phyloP scores from a whole-genome alignment of 257 asterid species.

The Solanum boliviense region DNA sequence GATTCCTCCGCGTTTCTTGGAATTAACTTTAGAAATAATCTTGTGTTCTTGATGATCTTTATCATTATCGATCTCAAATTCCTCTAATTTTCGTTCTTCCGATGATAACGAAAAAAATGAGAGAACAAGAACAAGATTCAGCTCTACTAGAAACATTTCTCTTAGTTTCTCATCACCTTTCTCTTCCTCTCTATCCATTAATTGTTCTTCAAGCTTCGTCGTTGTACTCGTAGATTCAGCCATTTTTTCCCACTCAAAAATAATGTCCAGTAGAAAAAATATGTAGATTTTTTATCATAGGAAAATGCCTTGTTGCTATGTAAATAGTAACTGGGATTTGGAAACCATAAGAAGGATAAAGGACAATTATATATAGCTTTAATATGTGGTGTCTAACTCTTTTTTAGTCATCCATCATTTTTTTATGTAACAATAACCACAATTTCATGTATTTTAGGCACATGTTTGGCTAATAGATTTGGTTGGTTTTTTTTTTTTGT shows the following conservation, averaged over 20 bases:
- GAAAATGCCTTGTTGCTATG: background rate
- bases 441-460: background rate
- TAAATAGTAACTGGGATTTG: background rate
- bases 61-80: background rate
- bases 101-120: constrained; percentile 29
- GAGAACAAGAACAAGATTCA: constrained; percentile 33
- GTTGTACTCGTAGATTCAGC: background rate
- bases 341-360: background rate
- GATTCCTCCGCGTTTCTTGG: background rate
- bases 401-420: background rate
- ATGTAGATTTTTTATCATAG: background rate
- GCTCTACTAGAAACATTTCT: constrained; percentile 10
- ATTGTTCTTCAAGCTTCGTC: background rate
- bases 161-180: background rate
- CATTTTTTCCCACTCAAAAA: background rate
- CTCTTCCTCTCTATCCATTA: background rate
- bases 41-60: background rate
- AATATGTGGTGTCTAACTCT: background rate
- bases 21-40: background rate
- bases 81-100: background rate
- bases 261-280: background rate
- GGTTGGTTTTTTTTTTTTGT: too few species aligned
- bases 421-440: background rate
- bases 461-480: background rate
- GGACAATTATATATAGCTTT: background rate